Evolutionary conservation across 305 asterid species (phyloP).

Genomic region (Rubia occidens): DNA sequence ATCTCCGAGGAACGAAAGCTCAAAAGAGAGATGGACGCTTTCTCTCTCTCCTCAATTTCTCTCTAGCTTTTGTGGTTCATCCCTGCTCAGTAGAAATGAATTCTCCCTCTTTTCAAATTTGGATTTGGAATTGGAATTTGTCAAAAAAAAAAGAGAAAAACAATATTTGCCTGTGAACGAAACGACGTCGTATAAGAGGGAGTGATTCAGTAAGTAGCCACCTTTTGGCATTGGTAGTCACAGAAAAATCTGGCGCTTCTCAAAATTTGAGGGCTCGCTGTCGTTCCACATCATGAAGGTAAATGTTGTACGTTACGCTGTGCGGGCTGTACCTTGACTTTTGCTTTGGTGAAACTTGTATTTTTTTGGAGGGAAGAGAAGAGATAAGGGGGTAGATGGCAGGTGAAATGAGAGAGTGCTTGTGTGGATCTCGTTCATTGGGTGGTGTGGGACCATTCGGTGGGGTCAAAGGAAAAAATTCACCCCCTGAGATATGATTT

Average conservation of each 20-base stretch:
- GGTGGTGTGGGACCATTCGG: neutral
- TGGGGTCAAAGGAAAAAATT: neutral
- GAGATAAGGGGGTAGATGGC: constrained; percentile 3
- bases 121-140: constrained; percentile 16
- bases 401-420: neutral
- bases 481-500: too few species aligned
- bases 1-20: constrained; percentile 3
- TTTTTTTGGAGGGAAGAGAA: constrained; percentile 6
- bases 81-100: constrained; percentile 20
- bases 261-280: constrained; percentile 27
- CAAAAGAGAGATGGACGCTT: constrained; percentile 16
- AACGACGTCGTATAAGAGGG: constrained; percentile 25
- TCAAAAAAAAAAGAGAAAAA: neutral
- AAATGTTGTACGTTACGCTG: constrained; percentile 10
- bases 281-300: neutral
- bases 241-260: constrained; percentile 30
- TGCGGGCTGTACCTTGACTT: neutral
- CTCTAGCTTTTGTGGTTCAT: constrained; percentile 10
- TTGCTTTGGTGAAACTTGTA: neutral
- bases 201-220: constrained; percentile 34
- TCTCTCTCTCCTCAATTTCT: constrained; percentile 7
- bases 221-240: constrained; percentile 40
- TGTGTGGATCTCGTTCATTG: constrained; percentile 11
- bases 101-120: constrained; percentile 18
- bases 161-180: neutral